Percentiles rank a stretch among this genome's conserved stretches.
Evolutionary conservation across 805 yeast species (phyloP).

Genomic region (Candida maltosa): DNA sequence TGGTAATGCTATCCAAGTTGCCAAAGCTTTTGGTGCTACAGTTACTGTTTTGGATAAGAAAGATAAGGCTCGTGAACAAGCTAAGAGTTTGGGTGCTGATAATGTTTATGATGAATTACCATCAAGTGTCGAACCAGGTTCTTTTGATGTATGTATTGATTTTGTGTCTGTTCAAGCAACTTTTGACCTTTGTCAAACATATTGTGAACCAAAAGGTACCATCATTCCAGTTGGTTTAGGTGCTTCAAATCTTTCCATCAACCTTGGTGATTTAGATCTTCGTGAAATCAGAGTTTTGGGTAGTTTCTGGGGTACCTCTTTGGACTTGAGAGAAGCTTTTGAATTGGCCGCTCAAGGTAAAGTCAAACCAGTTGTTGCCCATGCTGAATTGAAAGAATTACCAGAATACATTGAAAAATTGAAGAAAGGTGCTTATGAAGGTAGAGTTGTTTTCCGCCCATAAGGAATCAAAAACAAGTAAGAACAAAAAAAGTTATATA

Average conservation of each 20-base stretch:
- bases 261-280: slow-evolving; percentile 33
- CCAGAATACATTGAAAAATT: slow-evolving; percentile 34
- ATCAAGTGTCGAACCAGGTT: slow-evolving; percentile 20
- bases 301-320: slow-evolving; percentile 43
- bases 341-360: slow-evolving; percentile 37
- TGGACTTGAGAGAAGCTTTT: slow-evolving; percentile 40
- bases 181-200: slow-evolving; percentile 24
- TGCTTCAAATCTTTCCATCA: slow-evolving; percentile 21
- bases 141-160: slow-evolving; percentile 40
- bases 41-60: slow-evolving; percentile 34
- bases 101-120: slow-evolving; percentile 33
- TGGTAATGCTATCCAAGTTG: slow-evolving; percentile 37
- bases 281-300: slow-evolving; percentile 38
- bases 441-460: slow-evolving; percentile 10
- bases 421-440: slow-evolving; percentile 25
- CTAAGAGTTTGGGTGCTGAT: slow-evolving; percentile 35
- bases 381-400: slow-evolving; percentile 29
- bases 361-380: slow-evolving; percentile 33
- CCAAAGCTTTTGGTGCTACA: slow-evolving; percentile 27
- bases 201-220: slow-evolving; percentile 33
- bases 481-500: background rate
- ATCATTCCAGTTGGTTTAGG: slow-evolving; percentile 46
- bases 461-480: too few species aligned
- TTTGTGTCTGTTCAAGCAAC: slow-evolving; percentile 34
- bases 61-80: slow-evolving; percentile 22